phyloP scores from a whole-genome alignment of 257 asterid genomes.

The Nicotiana attenuata region DNA sequence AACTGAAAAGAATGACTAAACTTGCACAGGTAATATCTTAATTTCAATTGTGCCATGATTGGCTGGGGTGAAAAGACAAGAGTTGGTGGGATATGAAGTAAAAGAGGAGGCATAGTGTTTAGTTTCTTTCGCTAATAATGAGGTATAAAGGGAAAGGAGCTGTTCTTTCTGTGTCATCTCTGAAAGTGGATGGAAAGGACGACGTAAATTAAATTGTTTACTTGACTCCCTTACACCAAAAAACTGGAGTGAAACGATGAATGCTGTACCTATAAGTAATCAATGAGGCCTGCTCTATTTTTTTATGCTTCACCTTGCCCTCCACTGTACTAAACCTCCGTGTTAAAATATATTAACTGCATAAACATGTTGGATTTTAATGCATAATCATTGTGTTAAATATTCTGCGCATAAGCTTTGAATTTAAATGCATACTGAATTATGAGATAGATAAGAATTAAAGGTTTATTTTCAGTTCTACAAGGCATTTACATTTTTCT shows the following conservation, averaged over 20 bases:
- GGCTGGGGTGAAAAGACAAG: neutral
- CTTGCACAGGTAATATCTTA: neutral
- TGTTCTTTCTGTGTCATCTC: neutral
- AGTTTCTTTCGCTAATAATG: neutral
- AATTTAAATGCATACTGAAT: neutral
- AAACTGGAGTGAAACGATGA: neutral
- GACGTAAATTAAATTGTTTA: neutral
- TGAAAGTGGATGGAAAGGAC: neutral
- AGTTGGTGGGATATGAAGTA: neutral
- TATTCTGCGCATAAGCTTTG: neutral
- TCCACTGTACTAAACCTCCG: neutral
- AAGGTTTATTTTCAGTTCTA: neutral
- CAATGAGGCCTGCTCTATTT: neutral
- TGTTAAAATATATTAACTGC: neutral
- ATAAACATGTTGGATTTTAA: neutral
- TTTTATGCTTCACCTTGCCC: neutral
- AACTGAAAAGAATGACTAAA: conserved; percentile 2
- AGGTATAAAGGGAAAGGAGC: neutral
- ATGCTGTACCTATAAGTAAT: neutral
- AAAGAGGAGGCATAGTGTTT: neutral
- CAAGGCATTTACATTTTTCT: neutral
- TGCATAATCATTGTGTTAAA: neutral
- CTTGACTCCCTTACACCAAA: neutral
- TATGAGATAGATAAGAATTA: neutral
- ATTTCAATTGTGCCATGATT: neutral